phyloP scores from a whole-genome alignment of 345 rosid species.

The Populus ilicifolia region DNA sequence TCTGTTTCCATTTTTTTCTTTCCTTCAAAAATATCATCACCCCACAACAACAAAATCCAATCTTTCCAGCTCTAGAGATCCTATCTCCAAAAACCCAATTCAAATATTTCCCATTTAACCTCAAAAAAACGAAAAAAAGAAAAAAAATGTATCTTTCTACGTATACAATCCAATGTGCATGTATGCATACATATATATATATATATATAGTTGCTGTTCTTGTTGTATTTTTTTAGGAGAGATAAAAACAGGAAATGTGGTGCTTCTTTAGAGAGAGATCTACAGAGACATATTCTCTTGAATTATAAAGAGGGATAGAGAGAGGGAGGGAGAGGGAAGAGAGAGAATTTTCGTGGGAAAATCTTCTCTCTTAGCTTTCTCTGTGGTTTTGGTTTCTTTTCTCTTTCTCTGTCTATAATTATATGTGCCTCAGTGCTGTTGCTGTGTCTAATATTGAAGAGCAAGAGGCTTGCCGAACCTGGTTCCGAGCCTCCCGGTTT shows the following conservation, averaged over 20 bases:
- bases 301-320: conserved; percentile 4
- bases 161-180: not conserved
- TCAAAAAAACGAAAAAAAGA: conserved; percentile 16
- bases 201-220: not conserved
- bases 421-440: not conserved
- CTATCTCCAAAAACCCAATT: conserved; percentile 1
- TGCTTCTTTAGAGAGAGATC: not conserved
- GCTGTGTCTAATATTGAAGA: conserved; percentile 30
- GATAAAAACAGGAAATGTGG: not conserved
- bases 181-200: not conserved
- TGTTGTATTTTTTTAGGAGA: not conserved
- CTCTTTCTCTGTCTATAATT: conserved; percentile 6
- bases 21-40: not conserved
- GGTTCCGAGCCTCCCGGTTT: conserved; percentile 57
- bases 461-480: conserved; percentile 45
- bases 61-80: not conserved
- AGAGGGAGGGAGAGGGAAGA: conserved; percentile 18
- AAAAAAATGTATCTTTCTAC: not conserved
- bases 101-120: not conserved
- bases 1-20: conserved; percentile 47
- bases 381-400: conserved; percentile 19
- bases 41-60: not conserved
- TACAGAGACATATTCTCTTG: not conserved
- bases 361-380: conserved; percentile 38
- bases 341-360: not conserved